phyloP scores from a whole-genome alignment of 176 grass and related monocot species.

The Tillandsia fasciculata region DNA sequence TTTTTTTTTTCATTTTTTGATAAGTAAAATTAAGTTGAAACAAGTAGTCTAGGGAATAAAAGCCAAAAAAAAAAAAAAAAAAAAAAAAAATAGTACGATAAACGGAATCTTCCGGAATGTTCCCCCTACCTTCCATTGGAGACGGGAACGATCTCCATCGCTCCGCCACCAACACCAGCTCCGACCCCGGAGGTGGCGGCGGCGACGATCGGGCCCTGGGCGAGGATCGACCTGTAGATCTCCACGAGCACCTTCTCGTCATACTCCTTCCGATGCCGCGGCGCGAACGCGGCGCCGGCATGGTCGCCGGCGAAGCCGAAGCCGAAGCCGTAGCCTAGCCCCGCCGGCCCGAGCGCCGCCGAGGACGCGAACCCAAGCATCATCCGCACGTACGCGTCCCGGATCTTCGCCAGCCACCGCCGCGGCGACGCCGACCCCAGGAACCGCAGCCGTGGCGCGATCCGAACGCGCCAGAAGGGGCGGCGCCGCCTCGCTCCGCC shows the following conservation, averaged over 20 bases:
- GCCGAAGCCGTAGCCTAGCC: neutral
- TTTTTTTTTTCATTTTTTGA: no score
- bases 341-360: neutral
- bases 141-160: no score
- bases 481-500: constrained; percentile 18
- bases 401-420: constrained; percentile 30
- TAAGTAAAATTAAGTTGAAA: no score
- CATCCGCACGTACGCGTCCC: constrained; percentile 61
- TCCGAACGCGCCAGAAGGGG: constrained; percentile 17
- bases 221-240: constrained; percentile 17
- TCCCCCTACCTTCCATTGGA: neutral
- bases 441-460: constrained; percentile 5
- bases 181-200: neutral
- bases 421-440: constrained; percentile 1
- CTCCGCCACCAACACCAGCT: neutral
- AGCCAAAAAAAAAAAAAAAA: neutral
- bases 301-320: constrained; percentile 6
- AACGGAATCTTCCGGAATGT: neutral
- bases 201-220: constrained; percentile 11
- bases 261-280: constrained; percentile 25
- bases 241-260: constrained; percentile 24
- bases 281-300: no score
- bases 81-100: neutral
- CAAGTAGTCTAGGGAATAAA: no score
- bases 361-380: constrained; percentile 39